Base-by-base conservation (phyloP, 2,329 filamentous ascomycete genomes). In the Cercospora sp. region DNA sequence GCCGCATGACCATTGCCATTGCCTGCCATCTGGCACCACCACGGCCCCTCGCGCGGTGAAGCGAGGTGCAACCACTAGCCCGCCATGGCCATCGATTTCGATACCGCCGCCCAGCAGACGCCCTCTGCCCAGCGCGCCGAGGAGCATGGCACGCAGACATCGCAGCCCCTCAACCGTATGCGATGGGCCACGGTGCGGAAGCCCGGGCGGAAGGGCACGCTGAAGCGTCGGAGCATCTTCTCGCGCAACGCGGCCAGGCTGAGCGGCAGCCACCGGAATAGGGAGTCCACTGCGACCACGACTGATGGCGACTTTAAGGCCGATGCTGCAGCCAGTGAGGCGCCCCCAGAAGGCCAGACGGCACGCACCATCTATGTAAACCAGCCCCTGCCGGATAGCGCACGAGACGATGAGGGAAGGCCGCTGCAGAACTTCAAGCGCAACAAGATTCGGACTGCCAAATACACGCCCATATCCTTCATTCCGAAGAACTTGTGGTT, bases 391-490 rank as follows among this genome's bases (percentile, higher is more conserved):
- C 93, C 95, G 0, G 82, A 86, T 53, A 86, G 90, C 26, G 87
- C 91, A 71, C 85, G 90, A 75, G 93, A 97, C 77, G 91, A 95
- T 69, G 89, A 97, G 58, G 95, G 94, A 40, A 85, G 88, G 68
- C 91, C 93, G 2, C 79, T 84, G 64, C 84, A 87, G 66, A 83
- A 87, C 23, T 99, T 90, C 79, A 86, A 91, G 60, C 87, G 94
- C 73, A 99, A 99, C 84, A 99, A 99, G 85, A 97, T 99, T 79
- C 88, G 96, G 74, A 99, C 95, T 3, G 92, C 95, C 68, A 99
- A 98, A 82, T 99, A 99, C 80, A 99, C 95, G 7, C 91, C 96
- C 8, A 81, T 99, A 71, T 97, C 92, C 68, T 99, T 99, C 81
- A 80, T 99, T 30, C 95, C 95, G 13, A 98, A 98, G 83, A 98